Base-by-base conservation (phyloP, 306 rosid genomes). In the Prunus mongolica region DNA sequence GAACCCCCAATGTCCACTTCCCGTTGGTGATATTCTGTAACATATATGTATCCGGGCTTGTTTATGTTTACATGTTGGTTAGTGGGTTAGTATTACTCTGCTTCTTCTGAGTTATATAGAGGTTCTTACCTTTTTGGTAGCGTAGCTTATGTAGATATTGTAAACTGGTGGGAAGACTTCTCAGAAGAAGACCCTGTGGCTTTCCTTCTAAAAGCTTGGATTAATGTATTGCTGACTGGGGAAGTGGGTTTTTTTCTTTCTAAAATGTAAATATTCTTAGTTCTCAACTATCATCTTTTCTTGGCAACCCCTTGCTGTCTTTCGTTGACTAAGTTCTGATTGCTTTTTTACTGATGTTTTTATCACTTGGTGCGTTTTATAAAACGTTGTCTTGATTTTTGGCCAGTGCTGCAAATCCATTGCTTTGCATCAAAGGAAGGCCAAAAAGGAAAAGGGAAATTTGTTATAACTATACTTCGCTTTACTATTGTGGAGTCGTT, bases 91-190 rank as follows among this genome's bases (percentile, higher is more conserved):
- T 81, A 16, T 66, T 80, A 69, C 55, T 20, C 24, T 58, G 74
- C 71, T 55, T 65, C 9, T 6, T 7, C 44, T 38, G 71, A 83
- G 83, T 78, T 82, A 85, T 82, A 88, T 87, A 87, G 90, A 83
- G 74, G 38, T 83, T 87, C 78, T 74, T 74, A 69, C 77, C 90
- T 65, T 86, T 91, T 82, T 82, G 82, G 83, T 84, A 72, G 90
- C 78, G 74, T 82, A 83, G 87, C 44, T 76, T 85, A 81, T 85
- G 93, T 89, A 87, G 93, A 86, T 89, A 88, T 80, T 76, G 84
- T 84, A 86, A 86, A 87, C 78, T 49, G 81, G 79, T 69, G 75
- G 84, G 85, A 75, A 80, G 74, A 82, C 82, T 73, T 52, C 69
- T 61, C 24, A 27, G 67, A 76, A 85, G 80, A 80, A 89, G 89